phyloP scores from a whole-genome alignment of 2,329 filamentous ascomycete genomes.

The Cordyceps tenuipes region DNA sequence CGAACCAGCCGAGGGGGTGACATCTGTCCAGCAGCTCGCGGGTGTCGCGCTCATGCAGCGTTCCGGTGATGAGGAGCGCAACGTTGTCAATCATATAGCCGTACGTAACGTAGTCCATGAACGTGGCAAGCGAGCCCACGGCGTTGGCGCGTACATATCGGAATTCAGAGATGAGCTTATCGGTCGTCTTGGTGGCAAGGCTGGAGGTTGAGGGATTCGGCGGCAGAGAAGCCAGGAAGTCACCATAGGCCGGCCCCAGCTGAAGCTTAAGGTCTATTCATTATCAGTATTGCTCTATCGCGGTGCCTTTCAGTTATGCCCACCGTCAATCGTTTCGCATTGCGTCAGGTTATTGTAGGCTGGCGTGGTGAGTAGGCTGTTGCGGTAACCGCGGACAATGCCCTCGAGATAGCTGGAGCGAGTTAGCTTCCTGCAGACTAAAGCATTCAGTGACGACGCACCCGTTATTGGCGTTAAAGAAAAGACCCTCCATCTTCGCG shows the following conservation, averaged over 20 bases:
- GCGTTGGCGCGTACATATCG: constrained; percentile 92
- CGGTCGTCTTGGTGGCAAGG: constrained; percentile 89
- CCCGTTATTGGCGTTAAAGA: constrained; percentile 93
- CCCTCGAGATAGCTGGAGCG: constrained; percentile 80
- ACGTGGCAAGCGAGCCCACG: constrained; percentile 81
- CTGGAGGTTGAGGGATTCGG: constrained; percentile 95
- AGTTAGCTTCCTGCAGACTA: constrained; percentile 20
- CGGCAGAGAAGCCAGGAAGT: constrained; percentile 87
- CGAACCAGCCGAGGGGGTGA: constrained; percentile 96
- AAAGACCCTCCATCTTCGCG: constrained; percentile 73
- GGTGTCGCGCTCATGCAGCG: constrained; percentile 93
- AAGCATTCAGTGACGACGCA: constrained; percentile 34
- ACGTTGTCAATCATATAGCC: constrained; percentile 99
- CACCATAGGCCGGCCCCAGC: constrained; percentile 91
- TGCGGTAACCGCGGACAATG: constrained; percentile 94
- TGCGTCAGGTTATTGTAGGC: constrained; percentile 95
- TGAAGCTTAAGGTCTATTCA: constrained; percentile 87
- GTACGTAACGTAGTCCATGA: constrained; percentile 97
- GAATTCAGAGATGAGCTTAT: constrained; percentile 97
- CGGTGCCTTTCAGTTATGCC: constrained; percentile 16
- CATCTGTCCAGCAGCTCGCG: constrained; percentile 91
- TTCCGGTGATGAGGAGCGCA: constrained; percentile 93
- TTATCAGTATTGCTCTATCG: constrained; percentile 1
- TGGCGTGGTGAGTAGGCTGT: constrained; percentile 77
- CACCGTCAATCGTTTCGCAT: constrained; percentile 96